These are phyloP conservation scores for Geoglossum glabrum DNA, from an alignment of 495 filamentous ascomycete species.

Conservation along the genomic window DNA sequence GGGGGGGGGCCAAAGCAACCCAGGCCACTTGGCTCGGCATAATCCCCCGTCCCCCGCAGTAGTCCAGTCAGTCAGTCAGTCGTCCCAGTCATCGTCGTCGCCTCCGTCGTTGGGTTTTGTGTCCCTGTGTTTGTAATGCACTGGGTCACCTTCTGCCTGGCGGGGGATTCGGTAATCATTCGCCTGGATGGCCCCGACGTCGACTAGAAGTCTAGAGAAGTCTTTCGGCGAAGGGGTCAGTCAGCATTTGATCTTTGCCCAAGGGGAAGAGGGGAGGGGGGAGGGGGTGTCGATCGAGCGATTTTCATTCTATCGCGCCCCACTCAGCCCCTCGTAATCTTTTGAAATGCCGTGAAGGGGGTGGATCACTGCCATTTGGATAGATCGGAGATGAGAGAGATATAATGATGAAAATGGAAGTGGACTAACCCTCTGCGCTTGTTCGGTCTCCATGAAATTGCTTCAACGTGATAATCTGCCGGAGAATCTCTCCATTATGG, in stretches of 20 bases:
- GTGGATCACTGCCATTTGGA: no score
- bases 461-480: slow-evolving; percentile 68
- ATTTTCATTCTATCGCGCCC: neutral
- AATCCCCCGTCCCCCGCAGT: no score
- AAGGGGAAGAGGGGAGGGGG: no score
- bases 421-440: slow-evolving; percentile 33
- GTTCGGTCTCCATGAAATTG: slow-evolving; percentile 55
- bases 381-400: neutral
- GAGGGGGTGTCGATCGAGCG: neutral
- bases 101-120: slow-evolving; percentile 27
- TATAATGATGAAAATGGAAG: neutral
- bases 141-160: slow-evolving; percentile 29
- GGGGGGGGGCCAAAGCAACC: no score
- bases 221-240: slow-evolving; percentile 19
- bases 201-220: slow-evolving; percentile 59
- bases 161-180: slow-evolving; percentile 54
- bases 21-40: no score
- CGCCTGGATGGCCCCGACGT: slow-evolving; percentile 53
- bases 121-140: slow-evolving; percentile 30
- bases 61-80: neutral
- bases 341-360: no score
- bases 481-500: slow-evolving; percentile 73
- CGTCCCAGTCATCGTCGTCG: slow-evolving; percentile 63
- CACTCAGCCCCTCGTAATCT: neutral
- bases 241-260: slow-evolving; percentile 5